Evolutionary conservation across 768 basidiomycete species (phyloP).

Genomic region (Termitomyces sp.): DNA sequence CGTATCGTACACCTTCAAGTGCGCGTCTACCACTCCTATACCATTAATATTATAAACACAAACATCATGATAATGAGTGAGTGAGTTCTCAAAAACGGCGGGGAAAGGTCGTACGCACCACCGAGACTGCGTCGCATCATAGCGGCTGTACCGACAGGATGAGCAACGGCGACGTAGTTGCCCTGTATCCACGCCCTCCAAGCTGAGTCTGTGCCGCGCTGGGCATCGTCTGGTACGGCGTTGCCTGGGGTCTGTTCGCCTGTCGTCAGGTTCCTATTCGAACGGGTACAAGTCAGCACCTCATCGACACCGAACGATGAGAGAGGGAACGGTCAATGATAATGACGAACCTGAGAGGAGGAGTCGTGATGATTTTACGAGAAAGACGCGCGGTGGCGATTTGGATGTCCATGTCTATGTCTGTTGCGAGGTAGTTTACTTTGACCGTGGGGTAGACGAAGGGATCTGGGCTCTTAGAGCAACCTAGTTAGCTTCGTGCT

Average conservation of each 20-base stretch:
- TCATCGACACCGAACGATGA: background rate
- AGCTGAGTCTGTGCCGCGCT: constrained; percentile 36
- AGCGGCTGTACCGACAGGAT: constrained; percentile 37
- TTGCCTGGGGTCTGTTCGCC: constrained; percentile 36
- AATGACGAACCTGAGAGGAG: background rate
- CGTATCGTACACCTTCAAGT: constrained; percentile 41
- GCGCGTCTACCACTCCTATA: constrained; percentile 41
- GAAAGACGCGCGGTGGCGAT: constrained; percentile 40
- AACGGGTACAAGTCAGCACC: background rate
- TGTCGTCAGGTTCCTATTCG: background rate
- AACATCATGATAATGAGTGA: background rate
- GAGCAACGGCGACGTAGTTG: constrained; percentile 37
- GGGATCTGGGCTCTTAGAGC: constrained; percentile 35
- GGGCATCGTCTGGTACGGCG: constrained; percentile 33
- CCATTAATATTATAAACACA: no score
- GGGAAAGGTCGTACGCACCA: background rate
- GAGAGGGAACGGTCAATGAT: no score
- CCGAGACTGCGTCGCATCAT: constrained; percentile 1
- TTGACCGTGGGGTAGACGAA: constrained; percentile 40
- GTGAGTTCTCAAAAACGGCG: background rate
- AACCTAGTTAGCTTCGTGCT: background rate
- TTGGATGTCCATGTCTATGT: constrained; percentile 45
- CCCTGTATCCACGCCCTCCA: constrained; percentile 42
- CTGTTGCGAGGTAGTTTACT: constrained; percentile 46
- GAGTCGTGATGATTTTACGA: constrained; percentile 17